Conservation (phyloP, 495 filamentous ascomycete species). For the Durotheca rogersii region DNA sequence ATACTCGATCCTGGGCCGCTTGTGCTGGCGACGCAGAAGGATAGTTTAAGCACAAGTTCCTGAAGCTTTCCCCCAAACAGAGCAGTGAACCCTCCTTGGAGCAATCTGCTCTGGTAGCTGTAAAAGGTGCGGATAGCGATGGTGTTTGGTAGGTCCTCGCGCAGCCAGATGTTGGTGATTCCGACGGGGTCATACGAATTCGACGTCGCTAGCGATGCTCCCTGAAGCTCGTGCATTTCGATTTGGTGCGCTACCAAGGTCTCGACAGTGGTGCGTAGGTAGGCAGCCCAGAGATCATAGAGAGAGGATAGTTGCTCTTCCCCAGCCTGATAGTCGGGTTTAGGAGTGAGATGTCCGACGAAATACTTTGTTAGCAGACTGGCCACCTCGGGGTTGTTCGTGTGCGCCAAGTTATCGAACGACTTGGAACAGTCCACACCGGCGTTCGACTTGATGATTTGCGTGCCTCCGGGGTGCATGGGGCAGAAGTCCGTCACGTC, state of each 20-base stretch:
- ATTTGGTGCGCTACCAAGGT: slow-evolving; percentile 51
- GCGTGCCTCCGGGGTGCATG: slow-evolving; percentile 51
- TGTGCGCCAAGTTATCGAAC: slow-evolving; percentile 54
- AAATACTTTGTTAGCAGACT: slow-evolving; percentile 54
- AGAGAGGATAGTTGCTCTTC: slow-evolving; percentile 40
- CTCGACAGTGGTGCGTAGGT: slow-evolving; percentile 49
- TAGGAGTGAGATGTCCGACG: slow-evolving; percentile 50
- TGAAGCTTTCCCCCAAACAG: slow-evolving; percentile 51
- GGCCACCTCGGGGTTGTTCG: slow-evolving; percentile 52
- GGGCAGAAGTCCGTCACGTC: slow-evolving; percentile 53
- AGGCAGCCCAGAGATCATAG: slow-evolving; percentile 50
- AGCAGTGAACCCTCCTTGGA: slow-evolving; percentile 52
- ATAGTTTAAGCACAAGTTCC: slow-evolving; percentile 53
- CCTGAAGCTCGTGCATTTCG: slow-evolving; percentile 52
- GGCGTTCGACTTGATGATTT: slow-evolving; percentile 55
- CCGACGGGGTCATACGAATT: slow-evolving; percentile 16
- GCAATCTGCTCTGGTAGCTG: slow-evolving; percentile 50
- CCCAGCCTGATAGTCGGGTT: slow-evolving; percentile 47
- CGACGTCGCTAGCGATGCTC: slow-evolving; percentile 35
- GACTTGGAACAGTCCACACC: slow-evolving; percentile 53
- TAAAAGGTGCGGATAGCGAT: slow-evolving; percentile 53
- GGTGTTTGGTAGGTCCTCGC: slow-evolving; percentile 45
- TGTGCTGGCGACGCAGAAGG: slow-evolving; percentile 45
- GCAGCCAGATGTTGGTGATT: slow-evolving; percentile 44
- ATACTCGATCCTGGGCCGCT: slow-evolving; percentile 33